Conservation (phyloP, 371 early-diverging fungal species). For the Parasitella parasitica region DNA sequence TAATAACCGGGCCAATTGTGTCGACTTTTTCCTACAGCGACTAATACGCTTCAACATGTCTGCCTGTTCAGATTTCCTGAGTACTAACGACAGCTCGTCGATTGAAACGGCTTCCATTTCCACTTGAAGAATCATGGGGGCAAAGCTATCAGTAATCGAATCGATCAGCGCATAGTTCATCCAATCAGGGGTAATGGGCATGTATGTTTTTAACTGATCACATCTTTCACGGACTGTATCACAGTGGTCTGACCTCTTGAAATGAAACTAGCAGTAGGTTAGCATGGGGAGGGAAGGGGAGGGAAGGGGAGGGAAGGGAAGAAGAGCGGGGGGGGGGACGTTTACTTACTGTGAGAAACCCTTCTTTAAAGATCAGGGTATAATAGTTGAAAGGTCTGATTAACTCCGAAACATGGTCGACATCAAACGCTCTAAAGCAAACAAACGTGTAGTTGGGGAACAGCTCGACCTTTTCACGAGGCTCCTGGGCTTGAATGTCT, state of each 20-base stretch:
- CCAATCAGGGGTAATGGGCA: slow-evolving; percentile 65
- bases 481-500: slow-evolving; percentile 84
- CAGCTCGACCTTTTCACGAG: slow-evolving; percentile 74
- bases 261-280: slow-evolving; percentile 48
- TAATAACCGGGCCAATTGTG: slow-evolving; percentile 70
- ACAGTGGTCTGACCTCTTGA: slow-evolving; percentile 29
- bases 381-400: slow-evolving; percentile 76
- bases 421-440: slow-evolving; percentile 67
- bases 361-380: slow-evolving; percentile 72
- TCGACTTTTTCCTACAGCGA: slow-evolving; percentile 76
- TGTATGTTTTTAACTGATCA: slow-evolving; percentile 39
- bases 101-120: slow-evolving; percentile 87
- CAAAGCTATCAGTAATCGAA: slow-evolving; percentile 79
- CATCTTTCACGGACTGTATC: slow-evolving; percentile 35
- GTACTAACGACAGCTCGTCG: slow-evolving; percentile 82
- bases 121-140: slow-evolving; percentile 69
- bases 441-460: slow-evolving; percentile 75
- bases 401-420: slow-evolving; percentile 46
- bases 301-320: background rate
- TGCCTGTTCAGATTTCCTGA: slow-evolving; percentile 69
- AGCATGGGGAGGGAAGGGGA: background rate
- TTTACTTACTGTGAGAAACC: slow-evolving; percentile 59
- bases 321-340: too few relatives aligned
- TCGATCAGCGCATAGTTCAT: slow-evolving; percentile 83
- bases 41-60: slow-evolving; percentile 90